Conservation (phyloP, 2,329 filamentous ascomycete species). For the Microdochium paspali region DNA sequence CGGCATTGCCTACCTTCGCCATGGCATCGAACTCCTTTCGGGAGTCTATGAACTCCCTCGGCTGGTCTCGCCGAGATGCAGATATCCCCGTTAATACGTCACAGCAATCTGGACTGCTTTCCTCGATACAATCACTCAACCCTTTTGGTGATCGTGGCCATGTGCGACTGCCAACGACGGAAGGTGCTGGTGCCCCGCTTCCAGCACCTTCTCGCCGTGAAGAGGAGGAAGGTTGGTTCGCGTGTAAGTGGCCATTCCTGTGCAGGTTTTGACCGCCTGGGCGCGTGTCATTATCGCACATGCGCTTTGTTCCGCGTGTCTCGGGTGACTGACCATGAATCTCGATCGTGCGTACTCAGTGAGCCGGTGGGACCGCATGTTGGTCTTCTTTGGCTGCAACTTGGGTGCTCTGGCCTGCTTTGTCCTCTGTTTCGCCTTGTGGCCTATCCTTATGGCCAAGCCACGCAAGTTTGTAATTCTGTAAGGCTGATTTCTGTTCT, state of each 20-base stretch:
- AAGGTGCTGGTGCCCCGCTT: slow-evolving; percentile 73
- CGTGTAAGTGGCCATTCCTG: slow-evolving; percentile 60
- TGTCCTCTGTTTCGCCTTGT: slow-evolving; percentile 82
- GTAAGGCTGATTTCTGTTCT: slow-evolving; percentile 51
- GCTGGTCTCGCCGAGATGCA: slow-evolving; percentile 79
- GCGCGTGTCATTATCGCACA: no score
- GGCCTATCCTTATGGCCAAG: slow-evolving; percentile 69
- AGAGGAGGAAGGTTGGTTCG: slow-evolving; percentile 93
- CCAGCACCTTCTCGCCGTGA: slow-evolving; percentile 78
- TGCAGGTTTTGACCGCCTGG: slow-evolving; percentile 2
- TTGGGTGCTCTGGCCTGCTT: slow-evolving; percentile 85
- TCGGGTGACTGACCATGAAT: slow-evolving; percentile 18
- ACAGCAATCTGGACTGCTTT: slow-evolving; percentile 64
- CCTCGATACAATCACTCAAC: slow-evolving; percentile 75
- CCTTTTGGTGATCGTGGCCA: slow-evolving; percentile 79
- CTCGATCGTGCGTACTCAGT: slow-evolving; percentile 46
- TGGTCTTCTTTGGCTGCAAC: slow-evolving; percentile 89
- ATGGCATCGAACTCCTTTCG: slow-evolving; percentile 89
- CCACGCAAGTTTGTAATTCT: slow-evolving; percentile 93
- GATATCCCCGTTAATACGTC: slow-evolving; percentile 68
- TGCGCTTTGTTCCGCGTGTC: slow-evolving; percentile 9
- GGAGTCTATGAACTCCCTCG: slow-evolving; percentile 88
- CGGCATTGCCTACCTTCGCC: slow-evolving; percentile 11
- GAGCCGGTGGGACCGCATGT: slow-evolving; percentile 90
- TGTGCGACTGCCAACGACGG: slow-evolving; percentile 80